phyloP scores from a whole-genome alignment of 2,329 filamentous ascomycete genomes.

The Alternaria arbusti region DNA sequence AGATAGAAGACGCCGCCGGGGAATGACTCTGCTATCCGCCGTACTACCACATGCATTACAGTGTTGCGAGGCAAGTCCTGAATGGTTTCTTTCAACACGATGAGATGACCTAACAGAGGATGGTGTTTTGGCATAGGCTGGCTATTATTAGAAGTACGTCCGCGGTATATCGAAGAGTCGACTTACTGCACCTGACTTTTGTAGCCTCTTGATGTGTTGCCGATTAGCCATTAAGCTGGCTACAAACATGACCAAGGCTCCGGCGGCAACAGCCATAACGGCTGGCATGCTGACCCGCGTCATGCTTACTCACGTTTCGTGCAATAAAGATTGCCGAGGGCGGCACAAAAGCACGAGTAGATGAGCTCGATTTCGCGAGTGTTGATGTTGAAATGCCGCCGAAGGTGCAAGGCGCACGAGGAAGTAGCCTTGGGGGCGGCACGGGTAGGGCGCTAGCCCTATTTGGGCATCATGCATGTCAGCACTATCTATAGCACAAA shows the following conservation, averaged over 20 bases:
- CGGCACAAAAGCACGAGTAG: neutral
- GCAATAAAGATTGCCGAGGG: neutral
- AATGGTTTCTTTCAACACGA: slow-evolving; percentile 13
- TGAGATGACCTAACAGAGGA: slow-evolving; percentile 18
- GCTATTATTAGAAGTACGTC: neutral
- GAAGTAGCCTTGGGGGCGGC: neutral
- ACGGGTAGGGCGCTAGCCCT: neutral
- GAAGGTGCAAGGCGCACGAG: neutral
- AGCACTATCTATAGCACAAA: neutral
- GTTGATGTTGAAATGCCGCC: neutral
- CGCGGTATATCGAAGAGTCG: neutral
- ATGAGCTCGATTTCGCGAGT: neutral
- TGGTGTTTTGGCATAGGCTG: slow-evolving; percentile 22
- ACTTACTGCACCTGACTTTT: slow-evolving; percentile 6
- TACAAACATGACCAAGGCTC: slow-evolving; percentile 3
- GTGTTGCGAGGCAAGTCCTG: slow-evolving; percentile 10
- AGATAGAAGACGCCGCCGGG: slow-evolving; percentile 19
- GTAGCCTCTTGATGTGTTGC: slow-evolving; percentile 4
- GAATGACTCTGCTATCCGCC: slow-evolving; percentile 32
- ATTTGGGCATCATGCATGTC: neutral
- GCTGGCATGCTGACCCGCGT: slow-evolving; percentile 3
- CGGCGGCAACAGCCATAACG: slow-evolving; percentile 2
- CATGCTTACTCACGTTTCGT: slow-evolving; percentile 1
- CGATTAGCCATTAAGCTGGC: slow-evolving; percentile 6
- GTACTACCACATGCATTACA: slow-evolving; percentile 11